Base-by-base conservation (phyloP, 305 asterid genomes). In the Rubia peregrina region DNA sequence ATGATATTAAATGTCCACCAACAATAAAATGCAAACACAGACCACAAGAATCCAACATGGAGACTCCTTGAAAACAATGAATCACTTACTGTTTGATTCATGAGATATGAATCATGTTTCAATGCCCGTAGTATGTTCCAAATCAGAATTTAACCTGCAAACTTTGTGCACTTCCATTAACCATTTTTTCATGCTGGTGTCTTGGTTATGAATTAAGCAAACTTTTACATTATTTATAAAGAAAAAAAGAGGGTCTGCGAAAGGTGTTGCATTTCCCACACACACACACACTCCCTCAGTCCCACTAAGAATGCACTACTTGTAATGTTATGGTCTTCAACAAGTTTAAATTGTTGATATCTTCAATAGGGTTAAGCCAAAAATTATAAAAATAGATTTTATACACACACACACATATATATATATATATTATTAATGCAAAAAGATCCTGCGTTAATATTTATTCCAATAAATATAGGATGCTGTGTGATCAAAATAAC, bases 261-360 rank as follows among this genome's bases (percentile, higher is more conserved):
- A 67, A 48, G 55, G 19, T 49, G 30, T 49, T 49, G 71, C 71
- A 67, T 26, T 24, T 65, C 44, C 42, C 46, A 14, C 46, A 14
- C 44, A 66, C 44, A 66, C 8, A 43, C 53, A 21, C 41, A 1
- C 70, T 22, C 14, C 33, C 33, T 9, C 26, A 0, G n/a, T 13
- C 22, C 57, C 21, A 17, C 57, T 51, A 51, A 51, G 9, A 51
- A 17, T 51, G 38, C 38, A 33, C 38, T 33, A 33, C 38, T 33
- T 33, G 38, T 6, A 33, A 5, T 51, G 17, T n/a, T 9, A 51
- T 0, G 59, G 59, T 17, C 24, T 51, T n/a, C 9, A 51, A 51
- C 59, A 51, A 17, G 38, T 33, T 33, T 2, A 17, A n/a, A 51
- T 0, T 17, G 38, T 33, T 33, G 38, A 3, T 33, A 33, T 51